Conservation (phyloP, 2,329 filamentous ascomycete genomes). For the Stachybotrys elegans region DNA sequence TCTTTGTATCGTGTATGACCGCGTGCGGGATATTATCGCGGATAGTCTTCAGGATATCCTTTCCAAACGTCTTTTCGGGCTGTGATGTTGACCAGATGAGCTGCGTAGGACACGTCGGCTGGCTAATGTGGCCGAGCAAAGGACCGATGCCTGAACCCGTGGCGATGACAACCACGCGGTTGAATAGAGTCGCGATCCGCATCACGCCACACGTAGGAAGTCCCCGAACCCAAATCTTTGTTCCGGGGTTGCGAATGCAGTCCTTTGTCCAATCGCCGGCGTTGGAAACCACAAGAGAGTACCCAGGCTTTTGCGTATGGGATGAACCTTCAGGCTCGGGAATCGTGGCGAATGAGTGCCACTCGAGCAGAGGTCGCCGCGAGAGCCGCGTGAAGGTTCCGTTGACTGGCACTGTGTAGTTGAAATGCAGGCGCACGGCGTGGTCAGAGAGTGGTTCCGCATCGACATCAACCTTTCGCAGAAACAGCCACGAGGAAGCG, state of each 20-base stretch:
- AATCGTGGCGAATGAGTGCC: constrained; percentile 73
- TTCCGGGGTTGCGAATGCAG: constrained; percentile 57
- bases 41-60: constrained; percentile 51
- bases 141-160: constrained; percentile 73
- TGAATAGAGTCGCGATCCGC: constrained; percentile 62
- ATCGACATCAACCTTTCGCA: constrained; percentile 62
- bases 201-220: constrained; percentile 63
- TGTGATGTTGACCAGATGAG: constrained; percentile 65
- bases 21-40: constrained; percentile 53
- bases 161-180: constrained; percentile 59
- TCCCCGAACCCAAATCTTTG: constrained; percentile 62
- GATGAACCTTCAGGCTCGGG: constrained; percentile 42
- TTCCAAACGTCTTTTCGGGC: constrained; percentile 59
- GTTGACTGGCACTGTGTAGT: constrained; percentile 53
- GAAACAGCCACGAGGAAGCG: constrained; percentile 66
- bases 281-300: constrained; percentile 65
- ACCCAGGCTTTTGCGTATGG: constrained; percentile 35
- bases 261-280: constrained; percentile 70
- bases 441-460: constrained; percentile 66
- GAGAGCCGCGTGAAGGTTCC: constrained; percentile 50
- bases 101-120: constrained; percentile 44
- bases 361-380: constrained; percentile 60
- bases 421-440: constrained; percentile 66
- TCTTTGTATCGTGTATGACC: constrained; percentile 61
- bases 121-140: constrained; percentile 54